Evolutionary conservation across 805 yeast genomes (phyloP).

Genomic region (Komagataella populi): DNA sequence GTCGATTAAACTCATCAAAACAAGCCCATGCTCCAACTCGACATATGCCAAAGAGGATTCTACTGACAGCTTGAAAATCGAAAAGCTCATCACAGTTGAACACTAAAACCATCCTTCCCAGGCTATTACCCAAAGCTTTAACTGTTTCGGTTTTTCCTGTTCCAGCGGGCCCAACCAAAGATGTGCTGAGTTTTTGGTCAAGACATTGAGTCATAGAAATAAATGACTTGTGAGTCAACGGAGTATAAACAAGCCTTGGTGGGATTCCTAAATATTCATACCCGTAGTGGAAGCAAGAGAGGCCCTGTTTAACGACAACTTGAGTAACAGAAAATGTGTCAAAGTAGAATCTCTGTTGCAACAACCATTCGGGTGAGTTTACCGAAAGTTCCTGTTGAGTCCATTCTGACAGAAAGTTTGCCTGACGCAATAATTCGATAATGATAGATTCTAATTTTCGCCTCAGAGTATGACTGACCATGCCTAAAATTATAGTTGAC

Average conservation of each 20-base stretch:
- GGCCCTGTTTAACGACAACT: constrained; percentile 38
- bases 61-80: constrained; percentile 65
- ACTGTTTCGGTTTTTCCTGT: constrained; percentile 92
- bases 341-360: constrained; percentile 36
- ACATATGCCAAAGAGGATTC: constrained; percentile 68
- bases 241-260: constrained; percentile 65
- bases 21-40: constrained; percentile 91
- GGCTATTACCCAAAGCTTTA: constrained; percentile 65
- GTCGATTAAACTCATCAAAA: constrained; percentile 87
- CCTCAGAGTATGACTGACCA: constrained; percentile 9
- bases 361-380: constrained; percentile 25
- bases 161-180: constrained; percentile 94
- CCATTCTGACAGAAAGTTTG: constrained; percentile 18
- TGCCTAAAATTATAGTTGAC: neutral
- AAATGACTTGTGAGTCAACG: constrained; percentile 51
- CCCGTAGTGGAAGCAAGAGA: constrained; percentile 46
- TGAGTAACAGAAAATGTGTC: constrained; percentile 12
- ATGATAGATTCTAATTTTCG: constrained; percentile 45
- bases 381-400: neutral
- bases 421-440: constrained; percentile 53
- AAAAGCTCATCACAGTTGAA: constrained; percentile 88
- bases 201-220: constrained; percentile 64
- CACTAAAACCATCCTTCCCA: constrained; percentile 75
- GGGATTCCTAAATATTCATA: constrained; percentile 73
- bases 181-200: constrained; percentile 68